Evolutionary conservation across 768 basidiomycete genomes (phyloP).

Genomic region (Mycena floridula): DNA sequence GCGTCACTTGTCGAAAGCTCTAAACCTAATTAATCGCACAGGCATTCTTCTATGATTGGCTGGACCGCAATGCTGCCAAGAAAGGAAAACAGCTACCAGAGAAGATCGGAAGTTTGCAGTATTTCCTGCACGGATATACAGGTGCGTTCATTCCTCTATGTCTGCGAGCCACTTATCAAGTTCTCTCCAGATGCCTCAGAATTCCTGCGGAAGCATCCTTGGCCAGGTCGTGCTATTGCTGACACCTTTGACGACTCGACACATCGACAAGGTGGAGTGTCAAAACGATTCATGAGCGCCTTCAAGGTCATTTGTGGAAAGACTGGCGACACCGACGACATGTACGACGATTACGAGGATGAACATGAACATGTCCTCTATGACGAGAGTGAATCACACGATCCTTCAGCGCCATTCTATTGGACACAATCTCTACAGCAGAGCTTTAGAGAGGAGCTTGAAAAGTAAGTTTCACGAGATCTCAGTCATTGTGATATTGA

Average conservation of each 20-base stretch:
- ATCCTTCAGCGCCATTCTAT: constrained; percentile 61
- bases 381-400: constrained; percentile 54
- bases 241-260: constrained; percentile 85
- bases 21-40: constrained; percentile 22
- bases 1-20: background rate
- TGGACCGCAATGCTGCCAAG: constrained; percentile 75
- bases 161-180: background rate
- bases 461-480: constrained; percentile 51
- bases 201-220: constrained; percentile 80
- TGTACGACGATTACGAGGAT: constrained; percentile 72
- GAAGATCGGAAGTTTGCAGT: constrained; percentile 89
- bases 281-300: constrained; percentile 62
- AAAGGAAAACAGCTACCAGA: constrained; percentile 81
- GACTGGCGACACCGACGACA: constrained; percentile 68
- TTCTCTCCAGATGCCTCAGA: constrained; percentile 67
- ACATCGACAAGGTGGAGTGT: constrained; percentile 63
- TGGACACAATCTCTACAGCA: constrained; percentile 78
- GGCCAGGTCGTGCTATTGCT: constrained; percentile 78
- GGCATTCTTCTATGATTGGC: constrained; percentile 93
- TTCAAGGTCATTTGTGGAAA: constrained; percentile 80
- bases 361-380: constrained; percentile 64
- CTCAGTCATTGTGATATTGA: constrained; percentile 5
- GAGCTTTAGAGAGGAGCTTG: constrained; percentile 82
- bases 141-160: constrained; percentile 29
- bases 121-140: constrained; percentile 78